Evolutionary conservation across 2,329 filamentous ascomycete genomes (phyloP).

Genomic region (Aspergillus intermedius): DNA sequence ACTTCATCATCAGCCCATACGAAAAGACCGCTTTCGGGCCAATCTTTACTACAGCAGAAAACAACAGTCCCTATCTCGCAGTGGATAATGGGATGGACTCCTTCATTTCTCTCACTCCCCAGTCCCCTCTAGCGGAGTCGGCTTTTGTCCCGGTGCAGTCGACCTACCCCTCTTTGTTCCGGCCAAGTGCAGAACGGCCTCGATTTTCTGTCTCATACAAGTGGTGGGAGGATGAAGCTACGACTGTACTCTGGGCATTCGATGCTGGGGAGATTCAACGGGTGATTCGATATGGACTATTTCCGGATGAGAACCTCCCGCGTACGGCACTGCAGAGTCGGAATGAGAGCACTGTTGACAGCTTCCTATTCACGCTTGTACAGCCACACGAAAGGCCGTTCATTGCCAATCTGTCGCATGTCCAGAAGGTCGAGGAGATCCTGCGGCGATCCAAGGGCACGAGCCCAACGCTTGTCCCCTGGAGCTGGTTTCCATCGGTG

Average conservation of each 20-base stretch:
- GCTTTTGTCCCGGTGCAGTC: constrained; percentile 13
- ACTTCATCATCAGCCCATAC: constrained; percentile 1
- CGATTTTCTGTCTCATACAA: constrained; percentile 26
- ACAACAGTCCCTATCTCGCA: background rate
- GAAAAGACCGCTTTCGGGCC: constrained; percentile 2
- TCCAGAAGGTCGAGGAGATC: constrained; percentile 36
- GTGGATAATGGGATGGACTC: background rate
- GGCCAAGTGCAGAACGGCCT: constrained; percentile 23
- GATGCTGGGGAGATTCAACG: constrained; percentile 31
- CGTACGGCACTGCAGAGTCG: constrained; percentile 29
- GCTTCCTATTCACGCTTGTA: constrained; percentile 25
- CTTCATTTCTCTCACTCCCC: background rate
- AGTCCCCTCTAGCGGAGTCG: background rate
- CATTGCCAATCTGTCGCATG: constrained; percentile 24
- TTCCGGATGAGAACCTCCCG: constrained; percentile 28
- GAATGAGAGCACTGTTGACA: constrained; percentile 26
- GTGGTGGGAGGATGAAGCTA: constrained; percentile 39
- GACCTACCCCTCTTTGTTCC: constrained; percentile 26
- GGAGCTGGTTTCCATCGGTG: constrained; percentile 32
- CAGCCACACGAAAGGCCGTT: constrained; percentile 20
- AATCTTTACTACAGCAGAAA: background rate
- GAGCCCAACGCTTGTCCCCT: constrained; percentile 18
- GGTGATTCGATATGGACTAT: constrained; percentile 34
- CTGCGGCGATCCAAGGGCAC: constrained; percentile 25
- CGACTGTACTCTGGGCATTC: constrained; percentile 33